These are phyloP conservation scores for Microascus cirrosus DNA, from an alignment of 2,329 filamentous ascomycete species.

Conservation along the genomic window DNA sequence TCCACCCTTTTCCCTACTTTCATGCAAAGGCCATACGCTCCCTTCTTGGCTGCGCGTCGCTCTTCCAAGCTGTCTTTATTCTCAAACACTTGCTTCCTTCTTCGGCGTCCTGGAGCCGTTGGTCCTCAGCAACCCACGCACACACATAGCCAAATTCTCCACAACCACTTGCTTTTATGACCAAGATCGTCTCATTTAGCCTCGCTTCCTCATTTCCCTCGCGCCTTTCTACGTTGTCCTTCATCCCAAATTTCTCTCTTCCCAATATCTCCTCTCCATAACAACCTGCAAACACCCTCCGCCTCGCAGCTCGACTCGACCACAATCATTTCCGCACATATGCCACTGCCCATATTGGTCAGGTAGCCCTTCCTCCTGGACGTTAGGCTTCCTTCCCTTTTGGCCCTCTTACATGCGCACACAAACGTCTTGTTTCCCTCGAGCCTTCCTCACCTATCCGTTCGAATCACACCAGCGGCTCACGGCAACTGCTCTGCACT, in stretches of 20 bases:
- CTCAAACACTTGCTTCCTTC: background rate
- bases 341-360: background rate
- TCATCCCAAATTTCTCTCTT: background rate
- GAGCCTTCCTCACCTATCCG: background rate
- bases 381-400: background rate
- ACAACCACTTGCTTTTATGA: background rate
- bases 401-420: background rate
- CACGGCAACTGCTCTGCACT: conserved; percentile 1
- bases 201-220: background rate
- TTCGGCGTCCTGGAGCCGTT: background rate
- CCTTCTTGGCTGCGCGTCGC: background rate
- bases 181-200: background rate
- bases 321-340: background rate
- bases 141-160: background rate
- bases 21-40: background rate
- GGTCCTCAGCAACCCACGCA: background rate
- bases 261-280: background rate
- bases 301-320: background rate
- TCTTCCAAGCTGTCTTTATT: background rate
- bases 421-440: conserved; percentile 1
- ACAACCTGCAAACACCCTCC: conserved; percentile 1
- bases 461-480: conserved; percentile 3
- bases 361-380: background rate
- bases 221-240: background rate
- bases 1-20: background rate